These are phyloP conservation scores for Polychaeton citri DNA, from an alignment of 2,329 filamentous ascomycete species.

Conservation along the genomic window DNA sequence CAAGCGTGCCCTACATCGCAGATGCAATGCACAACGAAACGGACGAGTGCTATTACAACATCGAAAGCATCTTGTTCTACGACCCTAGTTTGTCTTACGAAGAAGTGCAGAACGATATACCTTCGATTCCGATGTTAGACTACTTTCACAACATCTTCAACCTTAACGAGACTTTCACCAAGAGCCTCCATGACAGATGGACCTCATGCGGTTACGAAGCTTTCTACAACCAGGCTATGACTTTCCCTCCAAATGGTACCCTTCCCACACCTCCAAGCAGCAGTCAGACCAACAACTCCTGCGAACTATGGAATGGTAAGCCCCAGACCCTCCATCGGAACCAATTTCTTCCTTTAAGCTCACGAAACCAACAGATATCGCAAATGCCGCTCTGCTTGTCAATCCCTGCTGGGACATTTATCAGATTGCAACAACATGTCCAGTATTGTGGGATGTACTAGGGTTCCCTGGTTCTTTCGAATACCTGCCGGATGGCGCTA, in stretches of 20 bases:
- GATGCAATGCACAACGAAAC: constrained; percentile 53
- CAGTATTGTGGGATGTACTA: constrained; percentile 54
- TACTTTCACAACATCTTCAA: constrained; percentile 47
- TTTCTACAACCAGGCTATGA: constrained; percentile 48
- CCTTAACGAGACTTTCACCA: constrained; percentile 47
- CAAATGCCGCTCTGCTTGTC: constrained; percentile 36
- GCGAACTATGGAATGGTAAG: not conserved
- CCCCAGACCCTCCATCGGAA: not conserved
- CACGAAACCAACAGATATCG: constrained; percentile 43
- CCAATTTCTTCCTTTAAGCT: too few species aligned
- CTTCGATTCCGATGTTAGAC: constrained; percentile 46
- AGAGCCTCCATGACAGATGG: constrained; percentile 34
- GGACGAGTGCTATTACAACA: constrained; percentile 52
- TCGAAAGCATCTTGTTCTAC: constrained; percentile 58
- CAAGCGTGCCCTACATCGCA: constrained; percentile 45
- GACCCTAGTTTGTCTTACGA: constrained; percentile 51
- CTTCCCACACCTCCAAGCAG: constrained; percentile 42
- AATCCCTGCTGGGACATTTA: constrained; percentile 78
- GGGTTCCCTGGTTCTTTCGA: constrained; percentile 51
- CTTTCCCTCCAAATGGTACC: constrained; percentile 53
- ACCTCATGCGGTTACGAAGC: constrained; percentile 49
- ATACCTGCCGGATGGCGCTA: constrained; percentile 50
- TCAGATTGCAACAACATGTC: constrained; percentile 59
- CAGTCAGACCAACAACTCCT: constrained; percentile 24
- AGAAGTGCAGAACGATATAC: constrained; percentile 36